Evolutionary conservation across 768 basidiomycete species (phyloP), one percentile per base, ranked within the genome.

Genomic region (Agaricus blazei): DNA sequence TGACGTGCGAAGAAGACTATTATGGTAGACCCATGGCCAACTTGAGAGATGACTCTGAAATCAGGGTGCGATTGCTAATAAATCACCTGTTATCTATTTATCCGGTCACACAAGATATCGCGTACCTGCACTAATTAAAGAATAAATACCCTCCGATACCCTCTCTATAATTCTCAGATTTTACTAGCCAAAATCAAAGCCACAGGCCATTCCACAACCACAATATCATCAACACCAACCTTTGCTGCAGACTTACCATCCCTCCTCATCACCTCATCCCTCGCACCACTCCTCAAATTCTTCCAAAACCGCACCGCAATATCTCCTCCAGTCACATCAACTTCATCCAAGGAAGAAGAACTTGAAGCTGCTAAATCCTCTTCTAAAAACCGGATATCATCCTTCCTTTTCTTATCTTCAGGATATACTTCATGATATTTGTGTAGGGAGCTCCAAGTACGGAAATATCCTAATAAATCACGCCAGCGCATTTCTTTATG

Each of bases 391-490:
- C 75, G 65, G 3, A 53, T 50, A 58, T 75, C 74, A 29, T 7
- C 2, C 34, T 34, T 34, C 34, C 34, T 34, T 68, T 64, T 4
- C 43, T 70, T 60, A 62, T 91, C 87, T 29, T 79, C 74, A 0
- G 88, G 87, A 63, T 83, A 76, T 9, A 63, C 63, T 59, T 87
- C 84, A 58, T 83, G 80, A 66, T 79, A 92, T 11, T 79, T 81
- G 57, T 87, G 82, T 48, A 90, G 68, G 1, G 88, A 71, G 61
- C 86, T 89, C 74, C 79, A 86, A 0, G 89, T 90, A 46, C 81
- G 73, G 19, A 93, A 71, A 64, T 91, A 93, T 1, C 73, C 78
- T 4, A 87, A 73, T 0, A 93, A 68, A 54, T 81, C 81, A 11
- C 77, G 74, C 87, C 86, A 88, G 0, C 79, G 77, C 76, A 86